Conservation (phyloP, 805 yeast genomes). For the Nakazawaea peltata region DNA sequence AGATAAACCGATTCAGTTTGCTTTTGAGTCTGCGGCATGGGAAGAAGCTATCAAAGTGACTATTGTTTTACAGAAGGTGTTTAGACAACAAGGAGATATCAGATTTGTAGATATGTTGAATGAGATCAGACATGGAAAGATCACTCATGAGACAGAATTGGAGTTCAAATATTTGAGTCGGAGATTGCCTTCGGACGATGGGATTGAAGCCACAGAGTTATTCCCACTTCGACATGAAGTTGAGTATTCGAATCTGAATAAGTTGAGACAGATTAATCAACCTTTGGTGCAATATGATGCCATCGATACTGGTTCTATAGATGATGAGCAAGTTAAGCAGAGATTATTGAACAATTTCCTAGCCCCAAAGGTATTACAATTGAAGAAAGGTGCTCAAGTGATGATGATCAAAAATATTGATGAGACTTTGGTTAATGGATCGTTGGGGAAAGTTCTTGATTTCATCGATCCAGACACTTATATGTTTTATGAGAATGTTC, state of each 20-base stretch:
- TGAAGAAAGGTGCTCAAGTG: conserved; percentile 73
- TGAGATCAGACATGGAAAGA: conserved; percentile 60
- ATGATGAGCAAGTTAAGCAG: conserved; percentile 32
- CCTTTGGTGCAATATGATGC: conserved; percentile 35
- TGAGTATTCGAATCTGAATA: conserved; percentile 48
- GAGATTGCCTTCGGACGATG: conserved; percentile 40
- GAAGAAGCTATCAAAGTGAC: conserved; percentile 45
- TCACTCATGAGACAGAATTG: conserved; percentile 35
- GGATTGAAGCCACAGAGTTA: conserved; percentile 67
- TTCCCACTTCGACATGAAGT: conserved; percentile 70
- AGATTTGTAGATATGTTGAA: conserved; percentile 67
- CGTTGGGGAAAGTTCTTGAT: conserved; percentile 54
- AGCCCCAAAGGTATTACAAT: conserved; percentile 47
- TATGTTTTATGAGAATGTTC: conserved; percentile 24
- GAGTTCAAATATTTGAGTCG: conserved; percentile 49
- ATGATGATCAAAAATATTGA: conserved; percentile 77
- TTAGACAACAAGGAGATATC: conserved; percentile 70
- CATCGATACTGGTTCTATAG: conserved; percentile 42
- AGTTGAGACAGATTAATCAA: conserved; percentile 41
- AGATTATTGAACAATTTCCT: conserved; percentile 47
- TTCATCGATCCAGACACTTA: conserved; percentile 42
- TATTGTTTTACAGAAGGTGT: conserved; percentile 54
- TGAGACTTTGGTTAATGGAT: conserved; percentile 67
- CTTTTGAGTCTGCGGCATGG: conserved; percentile 66
- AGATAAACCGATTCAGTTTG: conserved; percentile 33